Conservation (phyloP, 257 asterid species). For the Parsonsia alboflavescens region DNA sequence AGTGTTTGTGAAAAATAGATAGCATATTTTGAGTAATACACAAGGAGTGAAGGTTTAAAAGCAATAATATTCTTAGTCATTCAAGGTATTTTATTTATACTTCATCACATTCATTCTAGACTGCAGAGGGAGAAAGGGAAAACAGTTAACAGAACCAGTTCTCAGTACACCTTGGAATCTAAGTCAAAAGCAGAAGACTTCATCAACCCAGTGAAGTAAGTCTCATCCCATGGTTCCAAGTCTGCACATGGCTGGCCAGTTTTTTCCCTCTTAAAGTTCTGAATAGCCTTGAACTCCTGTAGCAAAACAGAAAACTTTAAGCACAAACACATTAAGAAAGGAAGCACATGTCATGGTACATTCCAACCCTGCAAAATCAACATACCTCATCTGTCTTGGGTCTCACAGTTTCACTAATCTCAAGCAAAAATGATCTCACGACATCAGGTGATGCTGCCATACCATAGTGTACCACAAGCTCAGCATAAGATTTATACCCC, state of each 20-base stretch:
- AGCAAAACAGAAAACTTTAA: slow-evolving; percentile 16
- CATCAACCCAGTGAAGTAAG: slow-evolving; percentile 78
- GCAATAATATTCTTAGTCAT: background rate
- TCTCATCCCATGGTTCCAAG: slow-evolving; percentile 97
- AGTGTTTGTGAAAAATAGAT: background rate
- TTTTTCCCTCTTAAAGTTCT: slow-evolving; percentile 56
- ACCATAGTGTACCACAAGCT: slow-evolving; percentile 52
- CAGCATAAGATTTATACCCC: slow-evolving; percentile 77
- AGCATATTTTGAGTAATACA: background rate
- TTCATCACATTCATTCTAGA: slow-evolving; percentile 3
- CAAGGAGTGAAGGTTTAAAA: background rate
- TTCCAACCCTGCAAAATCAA: slow-evolving; percentile 12
- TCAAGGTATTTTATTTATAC: background rate
- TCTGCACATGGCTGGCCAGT: slow-evolving; percentile 39
- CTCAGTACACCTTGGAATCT: slow-evolving; percentile 59
- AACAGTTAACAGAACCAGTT: background rate
- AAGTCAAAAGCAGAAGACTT: slow-evolving; percentile 59
- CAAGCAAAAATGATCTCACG: slow-evolving; percentile 66
- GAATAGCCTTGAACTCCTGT: slow-evolving; percentile 70
- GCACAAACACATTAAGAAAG: slow-evolving; percentile 13
- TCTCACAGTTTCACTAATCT: slow-evolving; percentile 79
- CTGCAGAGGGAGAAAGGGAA: background rate
- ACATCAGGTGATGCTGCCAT: slow-evolving; percentile 95
- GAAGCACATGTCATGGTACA: background rate
- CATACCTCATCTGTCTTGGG: slow-evolving; percentile 85